Conservation (phyloP, 768 basidiomycete genomes). For the Mycena venus region DNA sequence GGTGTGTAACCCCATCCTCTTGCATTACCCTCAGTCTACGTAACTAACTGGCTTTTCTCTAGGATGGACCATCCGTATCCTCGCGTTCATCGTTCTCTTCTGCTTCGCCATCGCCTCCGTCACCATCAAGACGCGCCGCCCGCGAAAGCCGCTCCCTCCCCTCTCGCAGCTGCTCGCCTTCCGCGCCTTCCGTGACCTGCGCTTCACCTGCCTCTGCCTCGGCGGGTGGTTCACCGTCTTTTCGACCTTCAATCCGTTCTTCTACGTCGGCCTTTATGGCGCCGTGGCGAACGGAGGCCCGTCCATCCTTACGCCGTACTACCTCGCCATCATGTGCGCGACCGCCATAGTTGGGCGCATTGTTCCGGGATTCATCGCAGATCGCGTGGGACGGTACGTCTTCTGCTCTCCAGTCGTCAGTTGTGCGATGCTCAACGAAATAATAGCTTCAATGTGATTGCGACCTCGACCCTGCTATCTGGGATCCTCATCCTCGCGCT, state of each 20-base stretch:
- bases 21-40: background rate
- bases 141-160: constrained; percentile 37
- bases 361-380: constrained; percentile 37
- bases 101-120: constrained; percentile 36
- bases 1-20: constrained; percentile 11
- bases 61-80: constrained; percentile 46
- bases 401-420: background rate
- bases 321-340: constrained; percentile 41
- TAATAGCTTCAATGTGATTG: constrained; percentile 38
- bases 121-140: constrained; percentile 40
- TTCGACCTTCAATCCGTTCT: constrained; percentile 41
- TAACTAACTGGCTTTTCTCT: too few species aligned
- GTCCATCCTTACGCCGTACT: constrained; percentile 37
- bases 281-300: constrained; percentile 29
- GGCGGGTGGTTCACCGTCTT: constrained; percentile 40
- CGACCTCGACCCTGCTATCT: constrained; percentile 26
- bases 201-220: constrained; percentile 35
- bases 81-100: constrained; percentile 39
- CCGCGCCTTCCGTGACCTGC: constrained; percentile 38
- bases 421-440: background rate
- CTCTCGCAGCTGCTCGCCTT: constrained; percentile 38
- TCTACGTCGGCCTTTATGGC: constrained; percentile 42
- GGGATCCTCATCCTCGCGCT: constrained; percentile 40
- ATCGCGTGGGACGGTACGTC: constrained; percentile 39
- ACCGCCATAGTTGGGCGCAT: constrained; percentile 42